Evolutionary conservation across 2,329 filamentous ascomycete genomes (phyloP).

Genomic region (Simplicillium aogashimaense): DNA sequence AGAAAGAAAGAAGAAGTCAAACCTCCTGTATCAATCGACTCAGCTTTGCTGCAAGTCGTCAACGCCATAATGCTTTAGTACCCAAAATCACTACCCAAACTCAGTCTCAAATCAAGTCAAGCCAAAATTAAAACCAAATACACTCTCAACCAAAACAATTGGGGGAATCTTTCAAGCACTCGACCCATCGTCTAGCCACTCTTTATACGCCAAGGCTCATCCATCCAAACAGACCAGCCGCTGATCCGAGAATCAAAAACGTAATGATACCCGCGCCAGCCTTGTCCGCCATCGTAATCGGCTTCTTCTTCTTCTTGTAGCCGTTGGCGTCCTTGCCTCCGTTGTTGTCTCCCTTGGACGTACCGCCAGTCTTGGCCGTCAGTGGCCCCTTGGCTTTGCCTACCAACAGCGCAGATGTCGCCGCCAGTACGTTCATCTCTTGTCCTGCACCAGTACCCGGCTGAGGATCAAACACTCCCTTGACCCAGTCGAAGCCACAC

Average conservation of each 20-base stretch:
- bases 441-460: constrained; percentile 43
- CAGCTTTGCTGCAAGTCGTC: too few relatives aligned
- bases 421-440: constrained; percentile 47
- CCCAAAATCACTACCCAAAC: too few relatives aligned
- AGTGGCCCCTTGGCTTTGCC: constrained; percentile 27
- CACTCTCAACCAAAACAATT: too few relatives aligned
- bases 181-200: too few relatives aligned
- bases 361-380: constrained; percentile 41
- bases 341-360: constrained; percentile 32
- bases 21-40: neutral
- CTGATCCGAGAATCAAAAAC: constrained; percentile 28
- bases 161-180: too few relatives aligned
- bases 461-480: constrained; percentile 38
- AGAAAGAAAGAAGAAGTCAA: constrained; percentile 3
- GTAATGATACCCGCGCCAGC: constrained; percentile 39
- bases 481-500: constrained; percentile 47
- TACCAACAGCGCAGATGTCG: constrained; percentile 43
- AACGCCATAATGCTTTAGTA: too few relatives aligned
- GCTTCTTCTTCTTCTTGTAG: constrained; percentile 18
- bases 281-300: constrained; percentile 32
- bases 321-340: constrained; percentile 27
- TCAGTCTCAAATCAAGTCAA: neutral
- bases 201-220: constrained; percentile 32
- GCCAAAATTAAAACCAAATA: neutral
- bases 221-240: constrained; percentile 34